phyloP scores from a whole-genome alignment of 768 basidiomycete genomes.

The Trametes elegans region DNA sequence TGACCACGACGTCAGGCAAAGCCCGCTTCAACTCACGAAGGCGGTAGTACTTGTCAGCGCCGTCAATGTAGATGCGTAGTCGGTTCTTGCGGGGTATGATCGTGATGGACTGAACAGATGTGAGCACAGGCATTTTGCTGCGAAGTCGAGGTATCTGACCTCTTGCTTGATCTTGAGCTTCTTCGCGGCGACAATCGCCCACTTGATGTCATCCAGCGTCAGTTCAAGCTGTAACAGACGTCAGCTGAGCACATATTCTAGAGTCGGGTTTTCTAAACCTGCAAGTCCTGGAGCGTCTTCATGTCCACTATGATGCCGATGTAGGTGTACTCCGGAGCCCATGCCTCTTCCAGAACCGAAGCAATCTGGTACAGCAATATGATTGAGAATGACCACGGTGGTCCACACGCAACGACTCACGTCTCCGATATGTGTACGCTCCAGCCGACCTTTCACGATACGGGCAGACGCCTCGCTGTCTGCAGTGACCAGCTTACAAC shows the following conservation, averaged over 20 bases:
- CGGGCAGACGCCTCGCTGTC: slow-evolving; percentile 93
- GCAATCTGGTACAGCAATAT: slow-evolving; percentile 60
- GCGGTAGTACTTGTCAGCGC: slow-evolving; percentile 75
- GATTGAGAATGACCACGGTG: background rate
- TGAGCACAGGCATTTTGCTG: background rate
- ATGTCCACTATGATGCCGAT: slow-evolving; percentile 90
- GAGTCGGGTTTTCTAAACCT: slow-evolving; percentile 43
- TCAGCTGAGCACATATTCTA: background rate
- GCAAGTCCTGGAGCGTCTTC: slow-evolving; percentile 84
- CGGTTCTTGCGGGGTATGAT: slow-evolving; percentile 73
- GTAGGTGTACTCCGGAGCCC: slow-evolving; percentile 91
- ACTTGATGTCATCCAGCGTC: slow-evolving; percentile 89
- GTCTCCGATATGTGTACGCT: slow-evolving; percentile 93
- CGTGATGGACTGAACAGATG: slow-evolving; percentile 57
- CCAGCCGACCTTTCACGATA: slow-evolving; percentile 94
- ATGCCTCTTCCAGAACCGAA: slow-evolving; percentile 91
- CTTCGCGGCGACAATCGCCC: slow-evolving; percentile 81
- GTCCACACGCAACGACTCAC: slow-evolving; percentile 44
- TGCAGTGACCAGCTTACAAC: slow-evolving; percentile 84
- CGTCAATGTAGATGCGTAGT: slow-evolving; percentile 77
- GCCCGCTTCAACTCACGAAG: slow-evolving; percentile 84
- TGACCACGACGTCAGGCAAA: slow-evolving; percentile 85
- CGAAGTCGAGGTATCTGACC: slow-evolving; percentile 40
- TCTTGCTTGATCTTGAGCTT: slow-evolving; percentile 93
- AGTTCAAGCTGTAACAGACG: slow-evolving; percentile 69